Conservation (phyloP, 2,329 filamentous ascomycete species). For the Fusarium nelsonii region DNA sequence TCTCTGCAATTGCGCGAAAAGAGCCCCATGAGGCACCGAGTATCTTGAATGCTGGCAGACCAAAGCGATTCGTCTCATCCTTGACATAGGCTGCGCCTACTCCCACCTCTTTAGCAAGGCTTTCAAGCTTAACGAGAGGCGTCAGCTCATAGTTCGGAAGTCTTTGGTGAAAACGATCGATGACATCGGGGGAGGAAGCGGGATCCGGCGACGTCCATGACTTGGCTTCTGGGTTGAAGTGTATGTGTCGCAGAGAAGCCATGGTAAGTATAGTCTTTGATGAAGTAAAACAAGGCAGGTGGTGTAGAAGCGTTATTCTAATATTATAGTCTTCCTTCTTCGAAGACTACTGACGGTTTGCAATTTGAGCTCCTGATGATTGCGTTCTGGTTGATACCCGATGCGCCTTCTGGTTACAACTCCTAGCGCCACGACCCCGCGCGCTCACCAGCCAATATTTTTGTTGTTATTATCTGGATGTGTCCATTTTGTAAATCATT, state of each 20-base stretch:
- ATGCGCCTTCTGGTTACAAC: neutral
- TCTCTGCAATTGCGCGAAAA: constrained; percentile 66
- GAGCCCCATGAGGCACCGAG: constrained; percentile 82
- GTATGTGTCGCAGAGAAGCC: constrained; percentile 40
- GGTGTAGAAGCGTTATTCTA: no score
- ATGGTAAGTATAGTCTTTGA: constrained; percentile 13
- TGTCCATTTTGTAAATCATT: no score
- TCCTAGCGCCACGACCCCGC: fast-evolving
- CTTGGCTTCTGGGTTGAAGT: constrained; percentile 44
- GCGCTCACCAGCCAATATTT: no score
- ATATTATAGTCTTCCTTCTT: no score
- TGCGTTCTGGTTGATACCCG: no score
- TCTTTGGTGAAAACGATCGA: constrained; percentile 65
- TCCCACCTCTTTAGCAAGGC: constrained; percentile 68
- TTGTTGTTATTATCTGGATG: no score
- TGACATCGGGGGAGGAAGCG: constrained; percentile 17
- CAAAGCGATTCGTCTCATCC: constrained; percentile 76
- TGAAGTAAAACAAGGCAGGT: no score
- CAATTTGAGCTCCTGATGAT: no score
- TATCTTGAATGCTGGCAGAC: constrained; percentile 82
- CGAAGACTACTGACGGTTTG: no score
- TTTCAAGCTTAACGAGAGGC: constrained; percentile 63
- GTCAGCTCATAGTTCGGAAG: constrained; percentile 70
- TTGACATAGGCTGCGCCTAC: constrained; percentile 74
- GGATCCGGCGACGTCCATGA: constrained; percentile 27